Evolutionary conservation across 2,329 filamentous ascomycete species (phyloP).

Genomic region (Aspergillus tubingensis): DNA sequence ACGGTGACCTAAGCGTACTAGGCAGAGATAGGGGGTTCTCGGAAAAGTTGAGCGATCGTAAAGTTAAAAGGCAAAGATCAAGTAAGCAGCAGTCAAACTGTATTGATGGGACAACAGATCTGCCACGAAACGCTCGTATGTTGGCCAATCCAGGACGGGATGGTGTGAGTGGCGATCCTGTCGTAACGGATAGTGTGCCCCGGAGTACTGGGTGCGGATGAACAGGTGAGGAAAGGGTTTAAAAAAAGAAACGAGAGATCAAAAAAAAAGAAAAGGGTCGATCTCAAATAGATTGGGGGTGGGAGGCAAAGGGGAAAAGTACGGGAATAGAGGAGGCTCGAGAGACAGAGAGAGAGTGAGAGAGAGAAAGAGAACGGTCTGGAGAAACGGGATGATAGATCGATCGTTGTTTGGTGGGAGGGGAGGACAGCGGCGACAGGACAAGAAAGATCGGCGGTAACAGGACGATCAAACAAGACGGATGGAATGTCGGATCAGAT

Average conservation of each 20-base stretch:
- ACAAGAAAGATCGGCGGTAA: slow-evolving; percentile 20
- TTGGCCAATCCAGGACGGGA: slow-evolving; percentile 11
- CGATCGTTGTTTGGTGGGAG: slow-evolving; percentile 1
- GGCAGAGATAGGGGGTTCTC: slow-evolving; percentile 1
- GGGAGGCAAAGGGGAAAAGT: slow-evolving; percentile 8
- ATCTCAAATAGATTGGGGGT: neutral
- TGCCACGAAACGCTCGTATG: slow-evolving; percentile 12
- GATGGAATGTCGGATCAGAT: slow-evolving; percentile 26
- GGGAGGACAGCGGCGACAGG: slow-evolving; percentile 2
- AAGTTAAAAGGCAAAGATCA: slow-evolving; percentile 9
- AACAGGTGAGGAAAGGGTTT: slow-evolving; percentile 18
- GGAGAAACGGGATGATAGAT: slow-evolving; percentile 15
- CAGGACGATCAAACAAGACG: slow-evolving; percentile 18
- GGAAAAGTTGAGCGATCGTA: slow-evolving; percentile 16
- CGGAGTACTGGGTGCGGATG: slow-evolving; percentile 7
- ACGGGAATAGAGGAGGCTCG: slow-evolving; percentile 7
- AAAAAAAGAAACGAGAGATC: slow-evolving; percentile 2
- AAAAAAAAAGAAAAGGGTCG: slow-evolving; percentile 3
- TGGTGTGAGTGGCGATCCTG: slow-evolving; percentile 19
- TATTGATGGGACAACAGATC: slow-evolving; percentile 11
- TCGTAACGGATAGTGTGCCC: slow-evolving; percentile 7
- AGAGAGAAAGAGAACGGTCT: slow-evolving; percentile 4
- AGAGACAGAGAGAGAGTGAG: neutral
- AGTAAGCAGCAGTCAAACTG: slow-evolving; percentile 1
- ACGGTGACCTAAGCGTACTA: slow-evolving; percentile 11